phyloP scores from a whole-genome alignment of 345 rosid genomes.

The Populus davidiana region DNA sequence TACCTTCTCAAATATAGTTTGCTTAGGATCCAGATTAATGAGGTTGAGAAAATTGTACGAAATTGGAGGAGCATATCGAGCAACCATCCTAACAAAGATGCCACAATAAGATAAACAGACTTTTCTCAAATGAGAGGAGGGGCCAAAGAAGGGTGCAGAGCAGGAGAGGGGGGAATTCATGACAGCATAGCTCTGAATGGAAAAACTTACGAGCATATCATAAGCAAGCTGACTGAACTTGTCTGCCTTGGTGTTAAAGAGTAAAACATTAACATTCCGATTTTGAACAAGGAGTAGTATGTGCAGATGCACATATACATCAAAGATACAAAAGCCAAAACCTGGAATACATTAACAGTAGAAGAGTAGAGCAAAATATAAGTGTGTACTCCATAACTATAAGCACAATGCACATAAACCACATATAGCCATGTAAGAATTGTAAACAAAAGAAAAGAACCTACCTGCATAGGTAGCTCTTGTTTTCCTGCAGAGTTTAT shows the following conservation, averaged over 20 bases:
- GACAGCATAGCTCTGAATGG: neutral
- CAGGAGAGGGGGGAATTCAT: conserved; percentile 1
- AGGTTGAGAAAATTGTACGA: conserved; percentile 97
- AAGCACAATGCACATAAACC: neutral
- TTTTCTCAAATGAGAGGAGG: neutral
- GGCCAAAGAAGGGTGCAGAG: neutral
- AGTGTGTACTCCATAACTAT: neutral
- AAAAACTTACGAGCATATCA: conserved; percentile 96
- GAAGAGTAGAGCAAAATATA: neutral
- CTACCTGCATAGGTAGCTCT: conserved; percentile 23
- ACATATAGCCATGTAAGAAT: neutral
- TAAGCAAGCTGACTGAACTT: conserved; percentile 91
- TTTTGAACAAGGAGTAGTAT: conserved; percentile 86
- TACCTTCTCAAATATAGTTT: conserved; percentile 92
- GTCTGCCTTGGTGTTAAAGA: conserved; percentile 95
- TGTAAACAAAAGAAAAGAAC: conserved; percentile 1
- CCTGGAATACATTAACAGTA: conserved; percentile 44
- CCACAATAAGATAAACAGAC: neutral
- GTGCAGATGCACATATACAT: conserved; percentile 99
- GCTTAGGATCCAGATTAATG: conserved; percentile 52
- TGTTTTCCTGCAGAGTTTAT: conserved; percentile 67
- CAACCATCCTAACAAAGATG: conserved; percentile 75
- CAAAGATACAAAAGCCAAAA: conserved; percentile 84
- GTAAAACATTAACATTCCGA: conserved; percentile 98
- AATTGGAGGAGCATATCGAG: conserved; percentile 96